Base-by-base conservation (phyloP, 306 rosid species). In the Senna tora region DNA sequence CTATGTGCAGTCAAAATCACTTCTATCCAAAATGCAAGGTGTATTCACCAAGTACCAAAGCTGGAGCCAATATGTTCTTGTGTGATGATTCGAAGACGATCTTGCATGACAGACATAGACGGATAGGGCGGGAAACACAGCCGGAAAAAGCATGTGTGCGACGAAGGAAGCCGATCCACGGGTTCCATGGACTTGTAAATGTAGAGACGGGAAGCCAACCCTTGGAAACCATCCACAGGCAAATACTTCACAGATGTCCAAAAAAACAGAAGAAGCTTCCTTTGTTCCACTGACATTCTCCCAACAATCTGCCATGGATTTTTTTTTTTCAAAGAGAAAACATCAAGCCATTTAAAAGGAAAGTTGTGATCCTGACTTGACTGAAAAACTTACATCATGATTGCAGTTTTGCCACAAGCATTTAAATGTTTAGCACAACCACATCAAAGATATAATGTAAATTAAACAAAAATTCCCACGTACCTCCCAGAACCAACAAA, bases 401-500 rank as follows among this genome's bases (percentile, higher is more conserved):
- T 13, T 73, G 46, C 70, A 65, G 25, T 7, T 7, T 36, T 56
- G 4, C 11, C 17, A 56, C 63, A 22, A 11, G 34, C 15, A 54
- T 12, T 20, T 10, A 54, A 1, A 10, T 21, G 0, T 2, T 20
- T 14, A 20, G 34, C 4, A 10, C 3, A 42, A 71, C 22, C 10
- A 53, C 42, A n/a, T 21, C 22, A 10, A 25, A 25, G 30, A 25
- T 25, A 25, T 3, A 25, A 25, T 25, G 30, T 25, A 25, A 25
- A 25, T 25, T 25, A 25, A 25, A 25, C 74, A 43, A 50, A 42
- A 34, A n/a, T n/a, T 20, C 69, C 20, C 8, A 78, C 77, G 42
- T 91, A 94, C 98, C 97, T 91, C 88, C 97, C 98, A 94, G 82
- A 94, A 94, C 98, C 98, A 94, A 56, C 70, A 69, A 57, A 94